phyloP scores from a whole-genome alignment of 2,329 filamentous ascomycete species.

The Westerdykella sp. region DNA sequence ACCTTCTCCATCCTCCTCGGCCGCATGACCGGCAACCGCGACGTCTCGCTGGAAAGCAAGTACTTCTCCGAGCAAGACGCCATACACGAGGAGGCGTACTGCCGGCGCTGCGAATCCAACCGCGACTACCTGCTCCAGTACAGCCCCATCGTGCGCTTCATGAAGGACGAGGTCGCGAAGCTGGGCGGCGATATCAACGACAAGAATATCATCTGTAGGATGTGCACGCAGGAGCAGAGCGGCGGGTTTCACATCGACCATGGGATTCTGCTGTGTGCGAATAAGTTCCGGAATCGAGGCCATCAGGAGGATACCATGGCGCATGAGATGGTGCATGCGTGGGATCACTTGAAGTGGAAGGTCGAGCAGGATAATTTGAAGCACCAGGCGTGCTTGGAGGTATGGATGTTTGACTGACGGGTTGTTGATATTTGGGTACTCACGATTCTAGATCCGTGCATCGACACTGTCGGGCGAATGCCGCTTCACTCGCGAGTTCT shows the following conservation, averaged over 20 bases:
- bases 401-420: conserved; percentile 35
- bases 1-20: conserved; percentile 79
- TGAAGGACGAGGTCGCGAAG: conserved; percentile 71
- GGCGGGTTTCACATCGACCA: conserved; percentile 83
- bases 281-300: conserved; percentile 71
- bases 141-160: conserved; percentile 79
- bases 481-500: conserved; percentile 79
- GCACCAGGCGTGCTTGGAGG: conserved; percentile 92
- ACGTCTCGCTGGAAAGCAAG: conserved; percentile 39
- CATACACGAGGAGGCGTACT: conserved; percentile 70
- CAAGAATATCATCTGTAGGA: conserved; percentile 72
- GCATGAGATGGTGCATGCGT: conserved; percentile 97
- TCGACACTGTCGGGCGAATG: conserved; percentile 92
- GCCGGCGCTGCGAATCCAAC: conserved; percentile 71
- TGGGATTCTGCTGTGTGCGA: conserved; percentile 88
- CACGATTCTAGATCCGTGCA: conserved; percentile 65
- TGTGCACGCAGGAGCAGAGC: conserved; percentile 65
- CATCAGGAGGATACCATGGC: conserved; percentile 91
- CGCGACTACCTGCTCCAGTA: conserved; percentile 79
- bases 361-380: conserved; percentile 75
- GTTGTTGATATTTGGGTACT: not conserved
- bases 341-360: conserved; percentile 88
- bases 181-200: conserved; percentile 70
- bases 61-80: conserved; percentile 74
- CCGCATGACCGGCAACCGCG: conserved; percentile 35